These are phyloP conservation scores for Blastobotrys arbuscula DNA, from an alignment of 1,139 yeast genomes.

Conservation along the genomic window DNA sequence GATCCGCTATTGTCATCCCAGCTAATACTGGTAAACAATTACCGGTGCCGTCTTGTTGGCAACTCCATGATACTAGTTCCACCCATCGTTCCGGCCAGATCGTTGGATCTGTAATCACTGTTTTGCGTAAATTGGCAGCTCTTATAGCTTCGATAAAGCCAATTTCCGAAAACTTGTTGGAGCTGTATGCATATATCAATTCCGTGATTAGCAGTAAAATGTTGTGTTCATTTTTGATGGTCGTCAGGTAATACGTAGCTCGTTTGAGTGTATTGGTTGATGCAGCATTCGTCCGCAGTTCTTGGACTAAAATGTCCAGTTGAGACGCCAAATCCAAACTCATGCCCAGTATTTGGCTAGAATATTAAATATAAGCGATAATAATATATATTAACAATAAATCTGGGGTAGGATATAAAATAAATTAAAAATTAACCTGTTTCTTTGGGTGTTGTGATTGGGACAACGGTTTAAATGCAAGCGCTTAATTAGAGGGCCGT, in stretches of 20 bases:
- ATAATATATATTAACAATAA: too few species aligned
- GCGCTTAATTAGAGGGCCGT: too few species aligned
- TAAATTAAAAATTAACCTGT: not conserved
- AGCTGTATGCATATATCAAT: slow-evolving; percentile 35
- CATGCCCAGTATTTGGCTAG: not conserved
- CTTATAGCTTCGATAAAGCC: slow-evolving; percentile 43
- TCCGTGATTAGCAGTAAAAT: slow-evolving; percentile 47
- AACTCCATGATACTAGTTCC: slow-evolving; percentile 38
- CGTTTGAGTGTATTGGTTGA: slow-evolving; percentile 39
- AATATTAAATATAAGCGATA: too few species aligned
- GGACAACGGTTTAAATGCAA: too few species aligned
- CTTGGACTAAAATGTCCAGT: slow-evolving; percentile 15
- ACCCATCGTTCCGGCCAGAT: slow-evolving; percentile 50
- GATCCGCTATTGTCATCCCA: slow-evolving; percentile 46
- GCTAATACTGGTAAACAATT: slow-evolving; percentile 43
- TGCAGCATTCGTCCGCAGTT: slow-evolving; percentile 8
- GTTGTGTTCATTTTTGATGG: slow-evolving; percentile 53
- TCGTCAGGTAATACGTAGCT: slow-evolving; percentile 56
- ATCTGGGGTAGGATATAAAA: not conserved
- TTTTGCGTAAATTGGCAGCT: slow-evolving; percentile 46
- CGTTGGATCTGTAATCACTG: slow-evolving; percentile 57
- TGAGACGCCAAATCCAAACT: slow-evolving; percentile 11
- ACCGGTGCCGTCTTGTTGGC: slow-evolving; percentile 21
- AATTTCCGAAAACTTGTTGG: slow-evolving; percentile 33
- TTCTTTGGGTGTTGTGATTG: too few species aligned